Evolutionary conservation across 73 alveolate genomes (phyloP), one percentile per base, ranked within the genome.

Genomic region (Blepharisma stoltei): DNA sequence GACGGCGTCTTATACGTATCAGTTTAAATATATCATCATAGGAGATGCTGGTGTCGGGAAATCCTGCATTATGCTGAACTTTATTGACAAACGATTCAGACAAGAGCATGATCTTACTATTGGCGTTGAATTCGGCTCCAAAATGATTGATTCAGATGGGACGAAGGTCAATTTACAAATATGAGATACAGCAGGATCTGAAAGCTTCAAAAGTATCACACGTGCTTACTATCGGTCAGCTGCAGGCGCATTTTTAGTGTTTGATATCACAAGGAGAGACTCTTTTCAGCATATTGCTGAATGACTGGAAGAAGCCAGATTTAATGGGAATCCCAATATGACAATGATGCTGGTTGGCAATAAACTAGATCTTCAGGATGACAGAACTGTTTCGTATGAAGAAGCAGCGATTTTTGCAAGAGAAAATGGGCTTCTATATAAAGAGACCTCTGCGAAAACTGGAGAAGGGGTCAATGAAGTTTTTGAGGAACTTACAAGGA

Each of bases 121-220:
- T 25, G 99, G 99, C 11, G 96, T 94, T 11, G 98, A 96, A 78
- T 90, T 94, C 81, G 98, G 97, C 43, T 82, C 94, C n/a, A 94
- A 89, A 83, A 76, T 90, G 43, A 82, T 96, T 25, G 90, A 94
- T 71, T 81, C 93, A 52, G 87, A 86, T 18, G 84, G 80, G 41
- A 73, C 78, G 23, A 54, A 77, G 32, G 86, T 90, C 44, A 96
- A 93, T 79, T 77, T 96, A 52, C 76, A 90, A 71, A 85, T 96
- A 27, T 96, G 99, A 98, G 99, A 96, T 86, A 96, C 99, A 6
- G 98, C 98, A 0, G 99, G 98, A 6, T 93, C 93, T 66, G 99
- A 96, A 88, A 81, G 89, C 54, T 96, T 96, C 78, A 93, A 92
- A 81, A 77, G 95, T 38, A 82, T 94, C 55, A 95, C 97, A 18